These are phyloP conservation scores for Fraxinus anomala DNA, from an alignment of 257 asterid species.

Conservation along the genomic window DNA sequence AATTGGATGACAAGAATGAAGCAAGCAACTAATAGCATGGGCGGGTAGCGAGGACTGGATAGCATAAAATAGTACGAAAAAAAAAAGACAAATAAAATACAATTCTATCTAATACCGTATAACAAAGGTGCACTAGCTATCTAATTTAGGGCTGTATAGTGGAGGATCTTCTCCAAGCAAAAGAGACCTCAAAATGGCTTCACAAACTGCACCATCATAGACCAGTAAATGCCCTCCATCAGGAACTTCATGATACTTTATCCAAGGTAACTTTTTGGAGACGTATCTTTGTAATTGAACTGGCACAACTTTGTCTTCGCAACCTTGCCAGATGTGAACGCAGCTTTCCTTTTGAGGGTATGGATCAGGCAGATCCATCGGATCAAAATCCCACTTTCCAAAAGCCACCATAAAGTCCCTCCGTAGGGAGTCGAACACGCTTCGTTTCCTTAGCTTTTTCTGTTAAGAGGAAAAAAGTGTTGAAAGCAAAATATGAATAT, in stretches of 20 bases:
- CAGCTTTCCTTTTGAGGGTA: slow-evolving; percentile 37
- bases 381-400: slow-evolving; percentile 77
- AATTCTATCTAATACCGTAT: not conserved
- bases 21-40: not conserved
- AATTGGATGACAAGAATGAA: slow-evolving; percentile 30
- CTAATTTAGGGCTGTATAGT: slow-evolving; percentile 49
- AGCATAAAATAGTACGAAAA: not conserved
- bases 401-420: slow-evolving; percentile 75
- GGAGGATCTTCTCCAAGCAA: slow-evolving; percentile 77
- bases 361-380: not conserved
- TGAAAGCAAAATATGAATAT: not conserved
- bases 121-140: slow-evolving; percentile 22
- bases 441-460: slow-evolving; percentile 58
- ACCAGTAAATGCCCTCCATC: slow-evolving; percentile 90
- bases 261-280: slow-evolving; percentile 74
- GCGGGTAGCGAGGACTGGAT: not conserved
- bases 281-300: slow-evolving; percentile 32
- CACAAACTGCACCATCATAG: slow-evolving; percentile 78
- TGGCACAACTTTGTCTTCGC: slow-evolving; percentile 54
- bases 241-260: slow-evolving; percentile 83
- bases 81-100: not conserved
- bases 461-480: slow-evolving; percentile 27
- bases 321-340: slow-evolving; percentile 64
- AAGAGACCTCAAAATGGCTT: slow-evolving; percentile 83
- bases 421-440: slow-evolving; percentile 65